phyloP scores from a whole-genome alignment of 2,329 filamentous ascomycete species.

The Pseudogymnoascus verrucosus region DNA sequence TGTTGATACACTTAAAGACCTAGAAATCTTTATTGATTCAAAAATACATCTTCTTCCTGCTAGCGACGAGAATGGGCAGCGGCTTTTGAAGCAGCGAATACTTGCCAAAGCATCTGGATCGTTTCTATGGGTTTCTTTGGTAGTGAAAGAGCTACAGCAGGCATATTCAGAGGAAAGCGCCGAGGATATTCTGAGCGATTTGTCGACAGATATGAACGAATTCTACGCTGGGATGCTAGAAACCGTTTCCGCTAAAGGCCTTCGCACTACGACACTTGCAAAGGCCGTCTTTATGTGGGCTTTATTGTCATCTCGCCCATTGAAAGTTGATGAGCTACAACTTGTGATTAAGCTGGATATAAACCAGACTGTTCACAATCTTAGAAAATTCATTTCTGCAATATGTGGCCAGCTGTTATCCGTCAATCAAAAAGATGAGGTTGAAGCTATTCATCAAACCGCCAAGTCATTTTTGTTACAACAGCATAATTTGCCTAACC shows the following conservation, averaged over 20 bases:
- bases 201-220: constrained; percentile 28
- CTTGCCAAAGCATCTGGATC: constrained; percentile 24
- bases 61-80: not conserved
- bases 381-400: constrained; percentile 18
- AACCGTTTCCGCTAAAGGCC: constrained; percentile 8
- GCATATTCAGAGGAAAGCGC: constrained; percentile 23
- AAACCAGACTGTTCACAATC: constrained; percentile 17
- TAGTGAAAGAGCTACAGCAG: constrained; percentile 26
- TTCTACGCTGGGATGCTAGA: constrained; percentile 13
- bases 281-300: constrained; percentile 26
- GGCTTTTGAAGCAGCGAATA: constrained; percentile 17
- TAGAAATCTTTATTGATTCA: constrained; percentile 21
- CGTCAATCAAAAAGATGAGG: constrained; percentile 18
- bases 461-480: constrained; percentile 25
- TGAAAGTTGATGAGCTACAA: constrained; percentile 24
- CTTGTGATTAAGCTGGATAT: constrained; percentile 25
- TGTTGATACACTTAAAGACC: constrained; percentile 22
- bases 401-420: constrained; percentile 28
- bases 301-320: constrained; percentile 17
- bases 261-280: constrained; percentile 22
- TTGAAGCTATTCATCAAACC: constrained; percentile 26
- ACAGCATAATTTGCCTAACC: constrained; percentile 18
- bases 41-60: constrained; percentile 17
- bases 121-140: constrained; percentile 29
- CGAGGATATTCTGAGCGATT: constrained; percentile 23